phyloP scores from a whole-genome alignment of 2,329 filamentous ascomycete species.

The Alternaria incomplexa region DNA sequence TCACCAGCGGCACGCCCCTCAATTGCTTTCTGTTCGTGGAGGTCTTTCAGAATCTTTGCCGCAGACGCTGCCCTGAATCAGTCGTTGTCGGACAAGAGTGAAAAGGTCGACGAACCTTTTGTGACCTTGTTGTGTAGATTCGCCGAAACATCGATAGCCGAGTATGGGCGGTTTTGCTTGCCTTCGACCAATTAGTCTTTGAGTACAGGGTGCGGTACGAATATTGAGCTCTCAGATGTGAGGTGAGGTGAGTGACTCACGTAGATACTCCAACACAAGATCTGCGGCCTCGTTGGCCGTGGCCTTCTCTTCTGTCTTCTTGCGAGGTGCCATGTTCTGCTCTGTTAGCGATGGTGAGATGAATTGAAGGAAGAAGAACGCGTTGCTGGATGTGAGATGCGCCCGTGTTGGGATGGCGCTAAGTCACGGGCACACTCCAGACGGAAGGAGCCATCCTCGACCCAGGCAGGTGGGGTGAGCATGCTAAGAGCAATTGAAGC shows the following conservation, averaged over 20 bases:
- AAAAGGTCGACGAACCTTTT: constrained; percentile 51
- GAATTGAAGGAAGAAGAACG: neutral
- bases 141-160: constrained; percentile 63
- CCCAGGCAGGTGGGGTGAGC: constrained; percentile 10
- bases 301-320: constrained; percentile 46
- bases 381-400: neutral
- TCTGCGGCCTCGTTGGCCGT: constrained; percentile 46
- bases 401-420: neutral
- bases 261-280: constrained; percentile 59
- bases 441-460: constrained; percentile 19
- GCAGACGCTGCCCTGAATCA: constrained; percentile 57
- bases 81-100: neutral
- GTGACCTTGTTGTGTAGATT: constrained; percentile 68
- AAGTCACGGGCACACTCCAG: neutral
- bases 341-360: neutral
- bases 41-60: constrained; percentile 66
- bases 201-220: neutral
- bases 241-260: constrained; percentile 43
- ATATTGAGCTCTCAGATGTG: neutral
- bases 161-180: constrained; percentile 62
- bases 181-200: constrained; percentile 38
- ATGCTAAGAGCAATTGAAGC: neutral
- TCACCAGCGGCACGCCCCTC: constrained; percentile 62
- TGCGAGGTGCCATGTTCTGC: constrained; percentile 44
- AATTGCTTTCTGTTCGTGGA: constrained; percentile 66